phyloP scores from a whole-genome alignment of 2,329 filamentous ascomycete species.

The Pseudogymnoascus sp. region DNA sequence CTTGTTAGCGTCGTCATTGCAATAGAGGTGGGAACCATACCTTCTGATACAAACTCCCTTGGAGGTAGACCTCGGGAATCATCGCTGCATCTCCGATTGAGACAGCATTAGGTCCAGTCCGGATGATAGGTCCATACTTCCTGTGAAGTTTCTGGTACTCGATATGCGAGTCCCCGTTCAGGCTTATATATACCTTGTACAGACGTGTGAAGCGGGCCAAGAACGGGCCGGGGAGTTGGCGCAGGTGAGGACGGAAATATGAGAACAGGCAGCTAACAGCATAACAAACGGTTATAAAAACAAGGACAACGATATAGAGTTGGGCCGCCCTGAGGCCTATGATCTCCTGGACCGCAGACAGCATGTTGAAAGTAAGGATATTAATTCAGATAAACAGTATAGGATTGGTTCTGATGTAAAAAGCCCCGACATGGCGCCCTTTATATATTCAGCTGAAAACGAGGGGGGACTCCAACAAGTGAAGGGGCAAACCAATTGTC shows the following conservation, averaged over 20 bases:
- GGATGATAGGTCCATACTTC: conserved; percentile 11
- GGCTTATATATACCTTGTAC: neutral
- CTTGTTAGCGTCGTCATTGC: neutral
- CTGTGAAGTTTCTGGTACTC: neutral
- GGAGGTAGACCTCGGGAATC: conserved; percentile 10
- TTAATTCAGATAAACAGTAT: neutral
- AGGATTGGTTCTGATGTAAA: neutral
- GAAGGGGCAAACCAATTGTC: neutral
- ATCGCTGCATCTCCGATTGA: neutral
- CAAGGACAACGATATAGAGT: neutral
- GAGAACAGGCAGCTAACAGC: neutral
- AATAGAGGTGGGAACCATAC: neutral
- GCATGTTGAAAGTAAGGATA: neutral
- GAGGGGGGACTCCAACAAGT: neutral
- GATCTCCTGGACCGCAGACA: neutral
- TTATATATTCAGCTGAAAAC: neutral
- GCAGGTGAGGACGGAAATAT: conserved; percentile 3
- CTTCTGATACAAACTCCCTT: conserved; percentile 8
- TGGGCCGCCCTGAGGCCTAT: neutral
- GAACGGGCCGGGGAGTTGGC: conserved; percentile 19
- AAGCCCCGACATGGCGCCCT: neutral
- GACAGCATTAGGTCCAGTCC: conserved; percentile 10
- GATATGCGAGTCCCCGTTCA: neutral
- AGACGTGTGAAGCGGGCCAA: conserved; percentile 15
- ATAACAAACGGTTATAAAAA: neutral